Percentiles rank a stretch among this genome's conserved stretches.
These are phyloP conservation scores for Aspergillus pseudoviridinutans DNA, from an alignment of 2,329 filamentous ascomycete species.

Conservation along the genomic window DNA sequence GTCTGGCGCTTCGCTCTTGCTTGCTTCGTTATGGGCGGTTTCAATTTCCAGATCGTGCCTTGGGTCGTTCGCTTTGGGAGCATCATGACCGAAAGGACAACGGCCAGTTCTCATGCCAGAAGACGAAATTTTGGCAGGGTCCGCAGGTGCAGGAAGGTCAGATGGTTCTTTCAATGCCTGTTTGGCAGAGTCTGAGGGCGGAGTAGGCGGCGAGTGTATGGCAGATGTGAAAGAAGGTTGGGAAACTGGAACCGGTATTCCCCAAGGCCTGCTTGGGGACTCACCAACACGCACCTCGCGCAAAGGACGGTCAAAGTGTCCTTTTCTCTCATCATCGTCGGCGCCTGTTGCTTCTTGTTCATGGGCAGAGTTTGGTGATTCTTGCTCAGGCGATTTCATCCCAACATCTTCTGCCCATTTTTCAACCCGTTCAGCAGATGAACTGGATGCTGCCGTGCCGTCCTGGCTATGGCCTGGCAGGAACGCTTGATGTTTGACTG, in stretches of 20 bases:
- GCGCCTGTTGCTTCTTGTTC: constrained; percentile 34
- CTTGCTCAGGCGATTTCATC: constrained; percentile 41
- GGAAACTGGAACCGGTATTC: constrained; percentile 71
- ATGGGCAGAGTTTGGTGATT: constrained; percentile 33
- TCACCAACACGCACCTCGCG: constrained; percentile 92
- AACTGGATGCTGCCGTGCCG: constrained; percentile 30
- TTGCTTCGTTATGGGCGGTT: constrained; percentile 11
- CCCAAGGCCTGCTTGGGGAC: constrained; percentile 89
- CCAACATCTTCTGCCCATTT: constrained; percentile 81
- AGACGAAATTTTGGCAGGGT: constrained; percentile 2
- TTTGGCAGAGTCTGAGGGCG: constrained; percentile 15
- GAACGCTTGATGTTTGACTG: constrained; percentile 83
- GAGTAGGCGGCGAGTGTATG: constrained; percentile 21
- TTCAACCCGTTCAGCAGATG: constrained; percentile 69
- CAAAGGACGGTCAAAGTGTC: constrained; percentile 77
- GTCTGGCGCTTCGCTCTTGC: constrained; percentile 6
- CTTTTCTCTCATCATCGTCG: constrained; percentile 56
- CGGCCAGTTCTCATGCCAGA: constrained; percentile 21
- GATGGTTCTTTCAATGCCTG: constrained; percentile 12
- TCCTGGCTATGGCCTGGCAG: constrained; percentile 53
- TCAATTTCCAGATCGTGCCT: constrained; percentile 9
- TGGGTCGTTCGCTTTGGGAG: constrained; percentile 12
- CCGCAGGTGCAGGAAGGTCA: constrained; percentile 11
- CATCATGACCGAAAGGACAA: constrained; percentile 34
- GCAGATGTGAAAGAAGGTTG: constrained; percentile 25